Percentiles rank a stretch among this genome's conserved stretches.
phyloP scores from a whole-genome alignment of 1,284 basidiomycete species.

The Microbotryum intermedium region DNA sequence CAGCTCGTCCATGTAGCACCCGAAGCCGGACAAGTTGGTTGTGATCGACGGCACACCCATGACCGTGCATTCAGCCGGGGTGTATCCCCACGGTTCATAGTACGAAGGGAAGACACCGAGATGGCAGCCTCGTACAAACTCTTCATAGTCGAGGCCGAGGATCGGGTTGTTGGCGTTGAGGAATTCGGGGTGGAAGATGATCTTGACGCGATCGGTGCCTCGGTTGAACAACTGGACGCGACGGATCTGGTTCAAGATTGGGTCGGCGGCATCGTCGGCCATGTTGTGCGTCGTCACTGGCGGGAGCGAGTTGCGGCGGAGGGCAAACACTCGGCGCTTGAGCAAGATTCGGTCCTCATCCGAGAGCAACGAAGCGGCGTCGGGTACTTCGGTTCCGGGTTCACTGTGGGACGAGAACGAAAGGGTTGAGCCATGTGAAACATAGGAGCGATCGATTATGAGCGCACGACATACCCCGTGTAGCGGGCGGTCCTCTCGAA shows the following conservation, averaged over 20 bases:
- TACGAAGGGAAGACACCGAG: slow-evolving; percentile 97
- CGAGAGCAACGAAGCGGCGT: slow-evolving; percentile 69
- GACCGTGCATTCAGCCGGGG: slow-evolving; percentile 53
- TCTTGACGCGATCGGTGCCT: slow-evolving; percentile 75
- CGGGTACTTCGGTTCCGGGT: slow-evolving; percentile 59
- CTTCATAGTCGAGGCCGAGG: slow-evolving; percentile 92
- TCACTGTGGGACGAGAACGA: slow-evolving; percentile 48
- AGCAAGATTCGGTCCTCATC: slow-evolving; percentile 90
- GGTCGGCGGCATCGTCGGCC: slow-evolving; percentile 83
- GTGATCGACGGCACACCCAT: slow-evolving; percentile 98
- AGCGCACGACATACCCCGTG: slow-evolving; percentile 54
- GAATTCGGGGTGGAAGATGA: slow-evolving; percentile 98
- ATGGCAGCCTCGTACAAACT: slow-evolving; percentile 96
- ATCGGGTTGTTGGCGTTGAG: slow-evolving; percentile 96
- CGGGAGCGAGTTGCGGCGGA: slow-evolving; percentile 86
- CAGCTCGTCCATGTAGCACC: slow-evolving; percentile 64
- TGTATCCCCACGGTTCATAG: slow-evolving; percentile 77
- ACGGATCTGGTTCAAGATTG: slow-evolving; percentile 89
- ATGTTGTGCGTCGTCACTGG: slow-evolving; percentile 97
- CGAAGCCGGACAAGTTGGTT: slow-evolving; percentile 94
- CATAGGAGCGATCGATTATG: slow-evolving; percentile 9
- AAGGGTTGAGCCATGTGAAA: slow-evolving; percentile 3
- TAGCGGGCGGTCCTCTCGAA: slow-evolving; percentile 92
- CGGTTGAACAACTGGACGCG: slow-evolving; percentile 87
- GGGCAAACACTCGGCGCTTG: slow-evolving; percentile 90